Evolutionary conservation across 179 eudicot species (phyloP), one percentile per base, ranked within the genome.

Genomic region (Corrigiola litoralis): DNA sequence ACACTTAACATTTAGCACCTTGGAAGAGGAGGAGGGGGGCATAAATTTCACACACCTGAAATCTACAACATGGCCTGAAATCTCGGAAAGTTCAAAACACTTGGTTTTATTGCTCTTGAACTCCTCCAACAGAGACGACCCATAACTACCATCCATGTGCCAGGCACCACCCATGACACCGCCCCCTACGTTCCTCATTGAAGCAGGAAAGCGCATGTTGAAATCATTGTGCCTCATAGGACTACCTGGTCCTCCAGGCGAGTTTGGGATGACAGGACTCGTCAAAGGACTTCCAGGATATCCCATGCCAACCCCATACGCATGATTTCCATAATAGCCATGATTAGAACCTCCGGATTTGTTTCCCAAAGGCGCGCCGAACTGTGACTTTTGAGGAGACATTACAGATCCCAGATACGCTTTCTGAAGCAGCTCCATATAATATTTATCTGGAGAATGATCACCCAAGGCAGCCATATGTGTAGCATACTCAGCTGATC

Each of bases 401-500:
- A 74, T 49, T 5, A 64, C 58, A 49, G 84, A 77, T 49, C 72
- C 84, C 68, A 80, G 11, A 71, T 74, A 77, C 14, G 81, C 72
- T 13, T 80, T 77, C 48, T 80, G 84, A 65, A 80, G 86, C 23
- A 85, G 48, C 42, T 89, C 95, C 72, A 75, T 27, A 45, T 88
- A 86, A 70, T 68, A 82, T 63, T 84, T 77, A 52, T 91, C 90
- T 25, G 83, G 66, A 60, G 90, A 73, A 21, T 85, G 95, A 52
- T 84, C 88, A 47, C 65, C 82, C 23, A 86, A 75, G 42, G 84
- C 86, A 28, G 89, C 85, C 66, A 67, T 68, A 8, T 85, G 91
- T 5, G 92, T 78, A 58, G 82, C 88, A 77, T 89, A 92, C 12
- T 89, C 96, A 62, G 89, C 83, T 38, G 87, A 64, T 65, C 84